These are phyloP conservation scores for Lichtheimia corymbifera DNA, from an alignment of 371 early-diverging fungal genomes.

Conservation along the genomic window DNA sequence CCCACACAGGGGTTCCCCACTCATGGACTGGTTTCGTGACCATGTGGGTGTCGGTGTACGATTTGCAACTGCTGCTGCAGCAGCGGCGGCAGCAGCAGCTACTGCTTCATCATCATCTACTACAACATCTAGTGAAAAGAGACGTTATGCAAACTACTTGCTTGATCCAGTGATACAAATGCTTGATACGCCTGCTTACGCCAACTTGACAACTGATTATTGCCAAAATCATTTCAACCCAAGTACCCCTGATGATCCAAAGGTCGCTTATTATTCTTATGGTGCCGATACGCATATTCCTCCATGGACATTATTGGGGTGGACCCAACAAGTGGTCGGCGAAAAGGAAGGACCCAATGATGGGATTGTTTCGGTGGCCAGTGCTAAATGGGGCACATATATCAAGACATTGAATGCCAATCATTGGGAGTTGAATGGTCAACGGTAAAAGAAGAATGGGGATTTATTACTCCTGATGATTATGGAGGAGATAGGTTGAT, in stretches of 20 bases:
- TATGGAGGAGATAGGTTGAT: neutral
- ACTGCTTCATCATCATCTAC: neutral
- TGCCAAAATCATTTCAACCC: slow-evolving; percentile 83
- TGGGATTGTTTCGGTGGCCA: slow-evolving; percentile 79
- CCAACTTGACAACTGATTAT: slow-evolving; percentile 85
- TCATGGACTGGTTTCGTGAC: slow-evolving; percentile 92
- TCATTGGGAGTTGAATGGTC: slow-evolving; percentile 82
- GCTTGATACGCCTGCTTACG: slow-evolving; percentile 87
- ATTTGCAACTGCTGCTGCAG: neutral
- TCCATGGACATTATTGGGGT: slow-evolving; percentile 59
- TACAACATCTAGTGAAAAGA: neutral
- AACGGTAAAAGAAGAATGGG: slow-evolving; percentile 26
- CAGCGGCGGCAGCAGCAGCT: slow-evolving; percentile 2
- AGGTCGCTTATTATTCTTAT: slow-evolving; percentile 81
- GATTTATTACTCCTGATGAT: neutral
- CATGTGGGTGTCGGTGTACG: slow-evolving; percentile 58
- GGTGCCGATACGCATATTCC: slow-evolving; percentile 62
- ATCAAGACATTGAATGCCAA: slow-evolving; percentile 78
- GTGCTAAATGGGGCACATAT: slow-evolving; percentile 89
- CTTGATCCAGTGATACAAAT: slow-evolving; percentile 30
- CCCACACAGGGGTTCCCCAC: slow-evolving; percentile 88
- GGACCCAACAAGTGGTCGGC: slow-evolving; percentile 71
- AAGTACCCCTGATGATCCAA: slow-evolving; percentile 76
- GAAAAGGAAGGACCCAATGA: slow-evolving; percentile 88
- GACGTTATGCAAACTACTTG: neutral